Conservation (phyloP, 2,329 filamentous ascomycete genomes). For the Pseudogymnoascus sp. region DNA sequence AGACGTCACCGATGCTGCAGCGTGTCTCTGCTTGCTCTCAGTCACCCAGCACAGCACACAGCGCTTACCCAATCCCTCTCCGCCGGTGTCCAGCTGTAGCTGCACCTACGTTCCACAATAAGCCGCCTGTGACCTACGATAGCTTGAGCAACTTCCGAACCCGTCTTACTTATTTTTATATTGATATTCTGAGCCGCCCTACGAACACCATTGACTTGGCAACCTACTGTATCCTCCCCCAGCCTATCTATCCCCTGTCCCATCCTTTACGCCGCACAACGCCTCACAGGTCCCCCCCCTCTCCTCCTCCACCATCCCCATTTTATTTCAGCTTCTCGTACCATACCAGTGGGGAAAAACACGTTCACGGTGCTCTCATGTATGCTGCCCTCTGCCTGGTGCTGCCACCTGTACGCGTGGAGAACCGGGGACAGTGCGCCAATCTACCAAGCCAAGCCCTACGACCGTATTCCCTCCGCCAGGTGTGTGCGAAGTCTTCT, state of each 20-base stretch:
- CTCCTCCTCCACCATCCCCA: not conserved
- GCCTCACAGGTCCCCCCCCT: not conserved
- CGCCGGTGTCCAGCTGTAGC: not conserved
- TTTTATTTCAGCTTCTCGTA: not conserved
- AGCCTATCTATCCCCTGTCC: not conserved
- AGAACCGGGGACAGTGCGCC: not conserved
- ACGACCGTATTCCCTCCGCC: not conserved
- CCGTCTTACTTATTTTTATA: constrained; percentile 4
- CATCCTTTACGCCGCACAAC: not conserved
- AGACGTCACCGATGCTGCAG: not conserved
- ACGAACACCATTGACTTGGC: not conserved
- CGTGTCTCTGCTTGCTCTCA: not conserved
- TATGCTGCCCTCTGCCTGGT: not conserved
- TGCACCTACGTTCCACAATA: not conserved
- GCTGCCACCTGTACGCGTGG: not conserved
- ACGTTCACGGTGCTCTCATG: no score
- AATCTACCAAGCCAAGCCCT: not conserved
- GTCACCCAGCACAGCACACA: not conserved
- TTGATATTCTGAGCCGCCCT: not conserved
- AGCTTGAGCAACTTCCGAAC: not conserved
- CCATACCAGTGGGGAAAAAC: not conserved
- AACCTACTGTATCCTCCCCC: not conserved
- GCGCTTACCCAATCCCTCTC: not conserved
- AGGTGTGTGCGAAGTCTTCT: not conserved
- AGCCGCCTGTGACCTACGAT: not conserved